Percentiles rank a stretch among this genome's conserved stretches.
Evolutionary conservation across 768 basidiomycete genomes (phyloP).

Genomic region (Austroboletus eburneus): DNA sequence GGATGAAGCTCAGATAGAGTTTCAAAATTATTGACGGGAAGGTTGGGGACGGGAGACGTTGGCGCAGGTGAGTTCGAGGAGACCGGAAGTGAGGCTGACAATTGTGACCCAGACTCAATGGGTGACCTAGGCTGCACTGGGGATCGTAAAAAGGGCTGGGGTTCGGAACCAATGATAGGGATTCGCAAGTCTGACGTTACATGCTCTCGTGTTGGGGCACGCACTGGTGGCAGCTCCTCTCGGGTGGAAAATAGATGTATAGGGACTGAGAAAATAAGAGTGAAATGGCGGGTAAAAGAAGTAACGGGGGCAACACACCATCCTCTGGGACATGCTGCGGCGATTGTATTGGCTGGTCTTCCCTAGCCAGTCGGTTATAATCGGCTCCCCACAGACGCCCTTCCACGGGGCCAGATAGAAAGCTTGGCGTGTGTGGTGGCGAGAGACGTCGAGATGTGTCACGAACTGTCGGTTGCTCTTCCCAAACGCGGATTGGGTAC

Average conservation of each 20-base stretch:
- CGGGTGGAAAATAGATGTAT: background rate
- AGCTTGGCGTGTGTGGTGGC: constrained; percentile 1
- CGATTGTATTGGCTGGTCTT: background rate
- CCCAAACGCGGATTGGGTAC: constrained; percentile 27
- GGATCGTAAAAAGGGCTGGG: background rate
- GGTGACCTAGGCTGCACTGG: background rate
- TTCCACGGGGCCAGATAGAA: background rate
- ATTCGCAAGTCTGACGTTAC: background rate
- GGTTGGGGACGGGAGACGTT: constrained; percentile 7
- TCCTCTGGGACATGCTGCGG: constrained; percentile 3
- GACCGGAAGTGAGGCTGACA: background rate
- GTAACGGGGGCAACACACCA: constrained; percentile 5
- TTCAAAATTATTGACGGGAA: constrained; percentile 2
- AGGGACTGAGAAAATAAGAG: background rate
- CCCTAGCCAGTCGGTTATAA: background rate
- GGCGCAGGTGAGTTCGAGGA: background rate
- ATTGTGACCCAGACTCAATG: background rate
- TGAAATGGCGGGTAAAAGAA: constrained; percentile 9
- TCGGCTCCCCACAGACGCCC: background rate
- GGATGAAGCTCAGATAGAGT: background rate
- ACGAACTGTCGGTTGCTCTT: constrained; percentile 13
- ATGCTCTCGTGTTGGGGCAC: background rate
- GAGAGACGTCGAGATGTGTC: constrained; percentile 14
- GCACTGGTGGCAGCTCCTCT: background rate
- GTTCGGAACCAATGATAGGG: background rate